Conservation (phyloP, 1,139 yeast species). For the Suhomyces guaymorum region DNA sequence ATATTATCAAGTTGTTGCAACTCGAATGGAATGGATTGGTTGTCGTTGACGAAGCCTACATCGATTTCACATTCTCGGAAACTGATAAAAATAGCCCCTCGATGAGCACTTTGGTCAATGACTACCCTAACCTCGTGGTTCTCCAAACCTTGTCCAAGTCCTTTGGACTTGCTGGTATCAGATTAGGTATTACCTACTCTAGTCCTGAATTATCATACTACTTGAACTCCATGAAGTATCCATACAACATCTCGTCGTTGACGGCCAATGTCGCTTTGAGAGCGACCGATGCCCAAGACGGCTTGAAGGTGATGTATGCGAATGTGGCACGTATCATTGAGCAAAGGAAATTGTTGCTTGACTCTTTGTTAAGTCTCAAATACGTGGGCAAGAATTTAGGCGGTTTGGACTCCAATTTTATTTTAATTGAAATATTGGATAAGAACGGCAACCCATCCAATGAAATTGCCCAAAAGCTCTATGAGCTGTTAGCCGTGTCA, state of each 20-base stretch:
- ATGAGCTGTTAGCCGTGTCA: slow-evolving; percentile 66
- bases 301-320: slow-evolving; percentile 59
- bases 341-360: slow-evolving; percentile 58
- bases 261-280: slow-evolving; percentile 76
- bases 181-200: slow-evolving; percentile 80
- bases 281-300: slow-evolving; percentile 58
- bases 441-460: slow-evolving; percentile 64
- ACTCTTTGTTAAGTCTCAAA: slow-evolving; percentile 51
- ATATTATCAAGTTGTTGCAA: slow-evolving; percentile 53
- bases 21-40: slow-evolving; percentile 76
- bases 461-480: slow-evolving; percentile 65
- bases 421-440: slow-evolving; percentile 70
- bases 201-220: slow-evolving; percentile 59
- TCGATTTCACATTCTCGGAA: slow-evolving; percentile 62
- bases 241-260: slow-evolving; percentile 86
- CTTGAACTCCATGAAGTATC: slow-evolving; percentile 90
- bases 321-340: slow-evolving; percentile 50
- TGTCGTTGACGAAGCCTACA: slow-evolving; percentile 91
- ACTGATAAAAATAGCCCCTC: slow-evolving; percentile 46
- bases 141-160: slow-evolving; percentile 92
- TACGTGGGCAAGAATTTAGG: slow-evolving; percentile 79
- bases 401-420: slow-evolving; percentile 84
- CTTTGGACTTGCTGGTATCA: slow-evolving; percentile 92
- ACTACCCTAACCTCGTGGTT: slow-evolving; percentile 81
- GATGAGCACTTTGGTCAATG: slow-evolving; percentile 75